Percentiles rank a stretch among this genome's conserved stretches.
Conservation (phyloP, 2,329 filamentous ascomycete genomes). For the Beauveria sp. region DNA sequence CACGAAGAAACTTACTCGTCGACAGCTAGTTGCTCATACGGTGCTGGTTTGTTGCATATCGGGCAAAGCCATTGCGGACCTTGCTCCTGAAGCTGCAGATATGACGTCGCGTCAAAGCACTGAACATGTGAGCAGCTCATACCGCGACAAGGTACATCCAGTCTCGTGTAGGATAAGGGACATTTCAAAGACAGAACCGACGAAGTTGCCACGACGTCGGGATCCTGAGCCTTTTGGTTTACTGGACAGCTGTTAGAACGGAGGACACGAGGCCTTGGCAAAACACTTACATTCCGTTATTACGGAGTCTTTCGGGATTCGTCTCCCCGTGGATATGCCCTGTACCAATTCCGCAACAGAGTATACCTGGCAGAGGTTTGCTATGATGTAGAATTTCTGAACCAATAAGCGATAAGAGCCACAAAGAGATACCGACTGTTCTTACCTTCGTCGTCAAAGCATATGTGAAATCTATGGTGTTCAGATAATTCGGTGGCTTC, state of each 20-base stretch:
- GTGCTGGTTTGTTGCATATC: slow-evolving; percentile 76
- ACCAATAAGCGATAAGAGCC: background rate
- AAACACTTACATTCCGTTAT: slow-evolving; percentile 65
- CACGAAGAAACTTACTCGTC: slow-evolving; percentile 59
- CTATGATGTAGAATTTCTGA: slow-evolving; percentile 63
- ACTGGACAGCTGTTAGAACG: slow-evolving; percentile 43
- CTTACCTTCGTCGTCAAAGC: slow-evolving; percentile 80
- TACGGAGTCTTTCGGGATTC: slow-evolving; percentile 74
- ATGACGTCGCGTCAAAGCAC: slow-evolving; percentile 90
- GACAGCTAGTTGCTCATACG: slow-evolving; percentile 75
- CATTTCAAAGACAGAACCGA: slow-evolving; percentile 87
- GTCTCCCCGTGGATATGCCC: slow-evolving; percentile 56
- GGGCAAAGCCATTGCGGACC: slow-evolving; percentile 96
- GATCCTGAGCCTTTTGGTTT: slow-evolving; percentile 70
- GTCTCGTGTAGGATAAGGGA: slow-evolving; percentile 77
- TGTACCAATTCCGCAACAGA: slow-evolving; percentile 64
- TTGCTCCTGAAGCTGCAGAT: slow-evolving; percentile 90
- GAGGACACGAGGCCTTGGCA: background rate
- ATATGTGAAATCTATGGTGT: slow-evolving; percentile 80
- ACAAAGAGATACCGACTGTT: slow-evolving; percentile 15
- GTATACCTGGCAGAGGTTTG: slow-evolving; percentile 69
- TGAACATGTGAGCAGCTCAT: slow-evolving; percentile 79
- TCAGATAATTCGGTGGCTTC: slow-evolving; percentile 58
- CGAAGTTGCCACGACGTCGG: slow-evolving; percentile 83
- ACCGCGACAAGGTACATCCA: slow-evolving; percentile 72